Evolutionary conservation across 1,284 basidiomycete species (phyloP), one percentile per base, ranked within the genome.

Genomic region (Nidula niveotomentosa): DNA sequence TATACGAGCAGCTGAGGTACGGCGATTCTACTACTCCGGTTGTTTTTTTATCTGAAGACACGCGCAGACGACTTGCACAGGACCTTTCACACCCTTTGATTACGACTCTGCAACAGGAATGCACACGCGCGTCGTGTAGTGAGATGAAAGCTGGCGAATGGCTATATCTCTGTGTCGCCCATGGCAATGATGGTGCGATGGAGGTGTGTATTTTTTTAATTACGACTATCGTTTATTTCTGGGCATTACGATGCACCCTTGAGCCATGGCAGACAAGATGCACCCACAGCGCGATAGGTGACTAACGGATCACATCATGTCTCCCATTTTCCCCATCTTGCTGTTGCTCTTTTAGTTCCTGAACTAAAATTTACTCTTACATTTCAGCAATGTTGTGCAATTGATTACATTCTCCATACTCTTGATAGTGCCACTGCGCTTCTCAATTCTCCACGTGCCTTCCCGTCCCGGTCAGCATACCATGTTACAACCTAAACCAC

Each of bases 71-170:
- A 15, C 84, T 98, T 41, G 93, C 94, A 1, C 92, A 94, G 67
- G 96, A 98, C 69, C 80, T 98, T n/a, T 90, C 93, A 0, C 89
- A 93, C 60, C 93, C 95, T 0, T 83, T 97, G 52, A 88, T 98
- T 50, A 93, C 90, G 2, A 86, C 88, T 63, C 79, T 98, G 15
- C 88, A 96, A 64, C 82, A 86, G 58, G 89, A 93, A 65, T 98
- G 96, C 66, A 91, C 86, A 8, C 84, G 91, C 43, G 73, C 81
- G 51, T 85, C 90, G 8, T 98, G 96, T 76, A 91, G 93, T 1
- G 91, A 96, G 69, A 98, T 98, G 96, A 96, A 96, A 69, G 95
- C 95, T 12, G 93, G 91, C 52, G 94, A 98, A 76, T 98, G 96
- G 94, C 80, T 94, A 46, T 98, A 96, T 72, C 77, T 98, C 2